Percentiles rank a stretch among this genome's conserved stretches.
These are phyloP conservation scores for Penicillium soppii DNA, from an alignment of 495 filamentous ascomycete species.

Conservation along the genomic window DNA sequence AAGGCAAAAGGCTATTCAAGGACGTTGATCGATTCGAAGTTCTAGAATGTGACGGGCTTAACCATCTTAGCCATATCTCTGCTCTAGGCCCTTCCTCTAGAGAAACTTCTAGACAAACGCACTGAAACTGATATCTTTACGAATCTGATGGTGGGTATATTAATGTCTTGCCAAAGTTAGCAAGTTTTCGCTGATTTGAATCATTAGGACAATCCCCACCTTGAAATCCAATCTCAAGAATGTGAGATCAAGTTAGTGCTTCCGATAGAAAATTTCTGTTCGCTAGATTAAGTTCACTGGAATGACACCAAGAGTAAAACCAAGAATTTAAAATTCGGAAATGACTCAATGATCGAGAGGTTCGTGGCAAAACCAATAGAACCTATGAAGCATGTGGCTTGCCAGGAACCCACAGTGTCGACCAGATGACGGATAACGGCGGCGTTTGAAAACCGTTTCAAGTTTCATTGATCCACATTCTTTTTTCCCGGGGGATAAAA, in stretches of 20 bases:
- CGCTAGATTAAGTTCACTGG: no score
- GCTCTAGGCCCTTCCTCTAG: constrained; percentile 34
- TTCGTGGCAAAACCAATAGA: background rate
- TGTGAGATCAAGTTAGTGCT: background rate
- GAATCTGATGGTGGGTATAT: constrained; percentile 10
- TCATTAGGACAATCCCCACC: constrained; percentile 11
- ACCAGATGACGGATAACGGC: background rate
- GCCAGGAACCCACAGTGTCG: background rate
- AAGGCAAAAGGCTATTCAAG: constrained; percentile 27
- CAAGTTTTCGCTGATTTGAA: constrained; percentile 1
- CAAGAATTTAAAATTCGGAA: no score
- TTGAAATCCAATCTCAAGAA: background rate
- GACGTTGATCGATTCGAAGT: constrained; percentile 9
- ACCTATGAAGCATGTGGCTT: constrained; percentile 3
- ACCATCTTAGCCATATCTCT: constrained; percentile 35
- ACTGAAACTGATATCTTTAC: constrained; percentile 16
- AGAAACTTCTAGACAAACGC: constrained; percentile 15
- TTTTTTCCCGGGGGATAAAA: background rate
- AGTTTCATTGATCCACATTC: background rate
- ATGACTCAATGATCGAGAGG: background rate
- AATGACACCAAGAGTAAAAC: no score
- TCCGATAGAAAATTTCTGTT: no score
- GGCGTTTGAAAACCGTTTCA: background rate
- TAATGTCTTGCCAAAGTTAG: background rate
- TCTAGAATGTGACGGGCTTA: constrained; percentile 22